Base-by-base conservation (phyloP, 495 filamentous ascomycete species). In the Xylaria castorea region DNA sequence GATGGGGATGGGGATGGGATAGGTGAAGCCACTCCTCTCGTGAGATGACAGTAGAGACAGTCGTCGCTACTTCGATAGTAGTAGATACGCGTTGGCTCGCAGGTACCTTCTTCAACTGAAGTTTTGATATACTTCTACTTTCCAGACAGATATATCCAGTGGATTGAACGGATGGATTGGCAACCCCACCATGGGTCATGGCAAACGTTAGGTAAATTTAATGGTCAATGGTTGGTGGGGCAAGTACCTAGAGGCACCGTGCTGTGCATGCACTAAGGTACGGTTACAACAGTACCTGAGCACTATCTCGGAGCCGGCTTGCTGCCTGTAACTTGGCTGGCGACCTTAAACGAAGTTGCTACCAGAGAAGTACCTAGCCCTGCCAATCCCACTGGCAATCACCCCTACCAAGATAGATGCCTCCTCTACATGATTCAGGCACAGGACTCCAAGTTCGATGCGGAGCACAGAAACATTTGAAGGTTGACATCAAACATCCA, bases 171-270 rank as follows among this genome's bases (percentile, higher is more conserved):
- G 30, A 14, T 40, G 36, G n/a, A 9, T n/a, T n/a, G n/a, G 14
- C 38, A 63, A 25, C 62, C 63, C 63, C 63, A 66, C 62, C 62
- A 65, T 66, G 40, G 62, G 22, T 48, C 34, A n/a, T 38, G 8
- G 48, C 25, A 38, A 51, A 65, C 25, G 42, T n/a, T n/a, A n/a
- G n/a, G n/a, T 64, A 48, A 61, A 4, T 48, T 30, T 66, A 30
- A 34, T 40, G 38, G 36, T 30, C 22, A 16, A 42, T 63, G 11
- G 63, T 40, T 66, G 64, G 64, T 25, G 64, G 64, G 64, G 64
- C 46, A 66, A 20, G 63, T 20, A 66, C 60, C 30, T 38, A 64
- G 40, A 12, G 12, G 51, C 57, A 38, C 58, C 58, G 8, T 12
- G 34, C 58, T 9, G 11, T 38, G 58, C 34, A 61, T 38, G 53